Evolutionary conservation across 2,329 filamentous ascomycete genomes (phyloP).

Genomic region (Penicillium sp.): DNA sequence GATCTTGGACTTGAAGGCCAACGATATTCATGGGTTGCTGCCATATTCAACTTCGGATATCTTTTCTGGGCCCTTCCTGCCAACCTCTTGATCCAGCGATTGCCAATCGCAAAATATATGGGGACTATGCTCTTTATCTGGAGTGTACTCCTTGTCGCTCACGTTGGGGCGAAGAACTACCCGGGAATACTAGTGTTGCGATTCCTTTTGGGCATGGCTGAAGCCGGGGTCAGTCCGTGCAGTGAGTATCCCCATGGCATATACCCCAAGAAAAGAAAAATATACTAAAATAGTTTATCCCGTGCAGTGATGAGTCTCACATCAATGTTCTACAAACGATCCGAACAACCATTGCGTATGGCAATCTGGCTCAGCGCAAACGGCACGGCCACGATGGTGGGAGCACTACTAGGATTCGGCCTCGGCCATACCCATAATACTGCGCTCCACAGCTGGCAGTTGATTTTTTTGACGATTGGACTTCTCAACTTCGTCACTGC

Average conservation of each 20-base stretch:
- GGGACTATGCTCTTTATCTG: conserved; percentile 45
- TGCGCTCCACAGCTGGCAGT: conserved; percentile 33
- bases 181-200: conserved; percentile 47
- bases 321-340: conserved; percentile 41
- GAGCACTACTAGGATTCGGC: conserved; percentile 38
- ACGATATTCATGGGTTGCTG: conserved; percentile 48
- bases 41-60: conserved; percentile 48
- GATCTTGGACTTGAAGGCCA: conserved; percentile 45
- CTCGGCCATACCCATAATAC: conserved; percentile 35
- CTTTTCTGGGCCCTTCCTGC: conserved; percentile 43
- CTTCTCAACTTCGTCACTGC: conserved; percentile 48
- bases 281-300: conserved; percentile 8
- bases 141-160: conserved; percentile 41
- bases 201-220: conserved; percentile 48
- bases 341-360: conserved; percentile 39
- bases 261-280: background rate
- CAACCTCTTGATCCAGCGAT: conserved; percentile 44
- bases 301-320: conserved; percentile 35
- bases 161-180: conserved; percentile 42
- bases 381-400: conserved; percentile 39
- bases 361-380: conserved; percentile 40
- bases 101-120: conserved; percentile 46
- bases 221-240: conserved; percentile 37
- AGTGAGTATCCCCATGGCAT: conserved; percentile 17
- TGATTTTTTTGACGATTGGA: conserved; percentile 46